Base-by-base conservation (phyloP, 2,329 filamentous ascomycete genomes). In the Cytospora chrysosperma region DNA sequence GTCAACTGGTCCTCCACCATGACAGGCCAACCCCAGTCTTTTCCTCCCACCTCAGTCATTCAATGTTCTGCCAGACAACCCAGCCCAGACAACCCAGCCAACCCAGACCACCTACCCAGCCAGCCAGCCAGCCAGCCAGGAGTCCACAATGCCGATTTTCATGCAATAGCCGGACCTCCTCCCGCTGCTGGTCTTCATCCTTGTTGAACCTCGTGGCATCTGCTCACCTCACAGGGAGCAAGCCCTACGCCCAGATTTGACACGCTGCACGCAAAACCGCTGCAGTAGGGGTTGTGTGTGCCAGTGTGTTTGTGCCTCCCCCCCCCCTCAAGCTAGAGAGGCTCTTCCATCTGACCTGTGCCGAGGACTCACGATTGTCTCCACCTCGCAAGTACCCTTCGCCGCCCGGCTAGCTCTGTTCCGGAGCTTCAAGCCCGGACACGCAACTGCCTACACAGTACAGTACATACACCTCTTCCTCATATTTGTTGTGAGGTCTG, bases 191-290 rank as follows among this genome's bases (percentile, higher is more conserved):
- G 58, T 32, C 30, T 61, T 55, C 34, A 63, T 59, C 60, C 63
- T 65, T 56, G 56, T 63, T 56, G 56, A 58, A 61, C 64, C 64
- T 65, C 64, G 64, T 65, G 64, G 64, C 59, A 58, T 51, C 30
- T 52, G 19, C 60, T 60, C 52, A 57, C 49, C 60, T 60, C 52
- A 57, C 49, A 32, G 51, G 59, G 27, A 47, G 28, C 52, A 47
- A 56, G 37, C 54, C 40, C 55, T 57, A 63, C 54, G 55, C 64
- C n/a, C 64, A 61, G 51, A 56, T 63, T 37, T 43, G 59, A 43
- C 63, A 56, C 26, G 53, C 56, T 62, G 59, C 63, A 65, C 43
- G 51, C 56, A 43, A 60, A 40, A 17, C 5, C 30, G 40, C 56
- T 59, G 58, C 64, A 61, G 56, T 43, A 52, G 64, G 53, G n/a